These are phyloP conservation scores for Parachaetomium inaequale DNA, from an alignment of 495 filamentous ascomycete species.

Conservation along the genomic window DNA sequence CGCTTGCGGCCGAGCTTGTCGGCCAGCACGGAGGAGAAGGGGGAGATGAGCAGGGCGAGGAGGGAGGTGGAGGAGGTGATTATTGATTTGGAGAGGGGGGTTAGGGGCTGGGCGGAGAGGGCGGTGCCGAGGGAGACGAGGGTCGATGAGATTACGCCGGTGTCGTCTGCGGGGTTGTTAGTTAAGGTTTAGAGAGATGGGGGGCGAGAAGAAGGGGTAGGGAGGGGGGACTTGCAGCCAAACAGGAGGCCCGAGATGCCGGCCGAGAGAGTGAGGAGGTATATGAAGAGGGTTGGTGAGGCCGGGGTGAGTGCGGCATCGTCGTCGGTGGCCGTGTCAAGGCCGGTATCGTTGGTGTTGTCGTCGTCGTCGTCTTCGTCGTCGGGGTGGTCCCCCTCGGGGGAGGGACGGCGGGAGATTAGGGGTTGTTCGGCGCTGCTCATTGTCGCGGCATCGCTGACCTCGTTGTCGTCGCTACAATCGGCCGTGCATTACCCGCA, in stretches of 20 bases:
- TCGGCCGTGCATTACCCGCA: not conserved
- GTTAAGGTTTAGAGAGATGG: slow-evolving; percentile 4
- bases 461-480: not conserved
- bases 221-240: slow-evolving; percentile 62
- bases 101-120: slow-evolving; percentile 63
- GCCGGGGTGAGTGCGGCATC: not conserved
- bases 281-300: slow-evolving; percentile 52
- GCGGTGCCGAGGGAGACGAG: slow-evolving; percentile 74
- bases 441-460: slow-evolving; percentile 14
- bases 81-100: slow-evolving; percentile 74
- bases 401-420: slow-evolving; percentile 18
- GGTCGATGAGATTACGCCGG: slow-evolving; percentile 86
- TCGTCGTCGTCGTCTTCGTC: not conserved
- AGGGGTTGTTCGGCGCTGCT: slow-evolving; percentile 30
- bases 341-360: slow-evolving; percentile 7
- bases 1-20: slow-evolving; percentile 69
- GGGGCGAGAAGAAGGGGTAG: not conserved
- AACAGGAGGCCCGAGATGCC: slow-evolving; percentile 85
- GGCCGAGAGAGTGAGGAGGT: slow-evolving; percentile 73
- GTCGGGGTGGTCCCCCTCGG: not conserved
- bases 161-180: slow-evolving; percentile 57
- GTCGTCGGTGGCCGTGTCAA: not conserved
- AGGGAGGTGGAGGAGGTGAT: slow-evolving; percentile 81
- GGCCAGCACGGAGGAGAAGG: slow-evolving; percentile 69
- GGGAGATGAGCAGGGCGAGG: slow-evolving; percentile 73